A percentile compares a stretch with the other conserved stretches of the same genome.
Conservation (phyloP, 176 grass and related monocot genomes). For the Tillandsia leiboldiana region DNA sequence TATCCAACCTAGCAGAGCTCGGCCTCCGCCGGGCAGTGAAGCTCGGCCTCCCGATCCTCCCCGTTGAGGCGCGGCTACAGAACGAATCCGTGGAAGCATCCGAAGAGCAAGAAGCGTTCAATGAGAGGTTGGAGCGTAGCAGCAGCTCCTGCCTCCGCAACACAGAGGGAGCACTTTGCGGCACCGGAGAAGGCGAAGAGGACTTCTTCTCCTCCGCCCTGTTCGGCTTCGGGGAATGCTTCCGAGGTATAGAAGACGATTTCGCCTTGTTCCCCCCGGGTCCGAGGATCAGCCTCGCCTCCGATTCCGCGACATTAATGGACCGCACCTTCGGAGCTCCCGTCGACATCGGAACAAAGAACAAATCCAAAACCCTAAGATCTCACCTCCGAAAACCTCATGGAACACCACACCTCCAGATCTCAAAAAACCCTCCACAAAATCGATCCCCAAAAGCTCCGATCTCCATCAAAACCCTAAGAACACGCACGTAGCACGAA, state of each 20-base stretch:
- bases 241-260: slow-evolving; percentile 4
- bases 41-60: slow-evolving; percentile 45
- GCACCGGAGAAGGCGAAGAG: slow-evolving; percentile 1
- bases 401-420: not conserved
- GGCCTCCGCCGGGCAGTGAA: slow-evolving; percentile 1
- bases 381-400: not conserved
- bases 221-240: slow-evolving; percentile 11
- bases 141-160: slow-evolving; percentile 72
- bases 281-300: slow-evolving; percentile 10
- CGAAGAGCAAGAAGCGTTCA: slow-evolving; percentile 77
- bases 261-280: slow-evolving; percentile 21
- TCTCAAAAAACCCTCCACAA: slow-evolving; percentile 4
- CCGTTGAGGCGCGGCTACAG: slow-evolving; percentile 77
- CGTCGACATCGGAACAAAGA: slow-evolving; percentile 2
- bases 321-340: slow-evolving; percentile 14
- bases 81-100: slow-evolving; percentile 82
- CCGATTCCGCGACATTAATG: slow-evolving; percentile 16
- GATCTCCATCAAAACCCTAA: slow-evolving; percentile 1
- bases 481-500: not conserved
- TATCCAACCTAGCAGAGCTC: slow-evolving; percentile 30
- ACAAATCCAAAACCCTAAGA: not conserved
- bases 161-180: slow-evolving; percentile 13
- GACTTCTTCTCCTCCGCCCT: slow-evolving; percentile 8
- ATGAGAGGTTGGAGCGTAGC: slow-evolving; percentile 40
- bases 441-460: not conserved